These are phyloP conservation scores for Ballota nigra DNA, from an alignment of 257 asterid species.

Conservation along the genomic window DNA sequence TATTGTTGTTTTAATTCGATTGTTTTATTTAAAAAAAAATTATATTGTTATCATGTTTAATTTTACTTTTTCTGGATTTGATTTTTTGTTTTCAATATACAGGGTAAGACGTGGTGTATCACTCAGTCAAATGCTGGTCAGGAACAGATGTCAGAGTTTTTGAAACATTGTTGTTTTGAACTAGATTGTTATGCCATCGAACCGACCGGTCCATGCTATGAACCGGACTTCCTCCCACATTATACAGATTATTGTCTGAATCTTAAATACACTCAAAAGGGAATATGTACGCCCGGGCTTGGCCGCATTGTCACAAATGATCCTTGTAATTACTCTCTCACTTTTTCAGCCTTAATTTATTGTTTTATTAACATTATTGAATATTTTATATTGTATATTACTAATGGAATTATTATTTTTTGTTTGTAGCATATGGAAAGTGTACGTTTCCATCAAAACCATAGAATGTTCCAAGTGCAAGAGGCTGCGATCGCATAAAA, in stretches of 20 bases:
- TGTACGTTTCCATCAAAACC: not conserved
- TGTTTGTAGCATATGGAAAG: not conserved
- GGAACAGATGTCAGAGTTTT: not conserved
- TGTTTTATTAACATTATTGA: not conserved
- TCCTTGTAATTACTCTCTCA: not conserved
- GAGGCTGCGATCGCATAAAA: not conserved
- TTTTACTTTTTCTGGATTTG: too few relatives aligned
- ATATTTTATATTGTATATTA: not conserved
- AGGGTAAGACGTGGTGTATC: not conserved
- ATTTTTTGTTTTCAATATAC: not conserved
- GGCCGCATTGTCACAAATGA: not conserved
- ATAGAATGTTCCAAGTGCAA: not conserved
- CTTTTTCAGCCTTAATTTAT: not conserved
- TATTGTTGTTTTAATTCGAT: too few relatives aligned
- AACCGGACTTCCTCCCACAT: not conserved
- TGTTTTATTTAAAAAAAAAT: too few relatives aligned
- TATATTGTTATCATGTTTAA: too few relatives aligned
- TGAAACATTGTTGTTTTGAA: not conserved
- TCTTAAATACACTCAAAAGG: not conserved
- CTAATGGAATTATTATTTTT: not conserved
- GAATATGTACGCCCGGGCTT: not conserved
- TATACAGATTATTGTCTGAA: constrained; percentile 4
- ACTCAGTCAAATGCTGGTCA: not conserved
- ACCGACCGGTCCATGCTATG: not conserved
- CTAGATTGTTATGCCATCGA: not conserved